These are phyloP conservation scores for Arachnopeziza araneosa DNA, from an alignment of 2,329 filamentous ascomycete genomes.

Conservation along the genomic window DNA sequence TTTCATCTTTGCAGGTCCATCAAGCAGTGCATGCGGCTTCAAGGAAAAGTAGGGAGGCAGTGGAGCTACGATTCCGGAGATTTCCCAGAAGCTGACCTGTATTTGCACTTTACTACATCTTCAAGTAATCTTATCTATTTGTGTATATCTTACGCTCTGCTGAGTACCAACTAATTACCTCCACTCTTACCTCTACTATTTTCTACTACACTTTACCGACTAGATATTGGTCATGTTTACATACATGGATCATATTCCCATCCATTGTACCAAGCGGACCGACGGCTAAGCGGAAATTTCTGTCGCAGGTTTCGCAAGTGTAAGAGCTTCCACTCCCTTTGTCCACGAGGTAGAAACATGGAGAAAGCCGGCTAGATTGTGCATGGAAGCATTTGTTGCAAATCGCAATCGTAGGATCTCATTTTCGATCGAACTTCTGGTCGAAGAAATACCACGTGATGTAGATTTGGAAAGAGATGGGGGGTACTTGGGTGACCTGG, in stretches of 20 bases:
- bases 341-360: background rate
- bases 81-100: too few species aligned
- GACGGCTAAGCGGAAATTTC: background rate
- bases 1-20: background rate
- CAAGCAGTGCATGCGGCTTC: background rate
- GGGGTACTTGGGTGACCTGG: too few species aligned
- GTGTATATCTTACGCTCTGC: too few species aligned
- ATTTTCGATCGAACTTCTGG: background rate
- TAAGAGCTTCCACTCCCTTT: background rate
- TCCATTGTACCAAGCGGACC: background rate
- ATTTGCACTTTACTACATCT: too few species aligned
- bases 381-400: background rate
- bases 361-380: background rate
- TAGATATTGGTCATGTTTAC: background rate
- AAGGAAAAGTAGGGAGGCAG: background rate
- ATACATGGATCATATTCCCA: background rate
- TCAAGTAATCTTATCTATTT: too few species aligned
- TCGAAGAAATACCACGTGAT: background rate
- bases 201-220: too few species aligned
- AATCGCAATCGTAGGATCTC: background rate
- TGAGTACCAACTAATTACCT: too few species aligned
- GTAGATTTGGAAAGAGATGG: too few species aligned
- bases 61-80: too few species aligned
- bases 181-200: too few species aligned
- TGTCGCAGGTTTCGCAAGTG: background rate